phyloP scores from a whole-genome alignment of 495 filamentous ascomycete species.

The Aspergillus nidulans region DNA sequence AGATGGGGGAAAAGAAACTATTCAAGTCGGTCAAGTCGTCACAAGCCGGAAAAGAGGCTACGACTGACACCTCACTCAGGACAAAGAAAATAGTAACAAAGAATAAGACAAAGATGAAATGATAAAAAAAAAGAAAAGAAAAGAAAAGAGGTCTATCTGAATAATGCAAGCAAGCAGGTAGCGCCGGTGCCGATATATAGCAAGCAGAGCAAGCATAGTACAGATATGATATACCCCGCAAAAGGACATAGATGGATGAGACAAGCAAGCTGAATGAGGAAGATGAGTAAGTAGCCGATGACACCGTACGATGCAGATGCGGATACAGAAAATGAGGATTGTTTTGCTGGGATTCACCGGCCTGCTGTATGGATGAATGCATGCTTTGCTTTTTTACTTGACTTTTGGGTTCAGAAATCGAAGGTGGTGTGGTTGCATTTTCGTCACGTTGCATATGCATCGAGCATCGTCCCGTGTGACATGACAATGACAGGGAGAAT shows the following conservation, averaged over 20 bases:
- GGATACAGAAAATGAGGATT: neutral
- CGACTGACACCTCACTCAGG: neutral
- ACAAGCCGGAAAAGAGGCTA: neutral
- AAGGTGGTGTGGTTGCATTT: neutral
- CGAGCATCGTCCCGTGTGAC: neutral
- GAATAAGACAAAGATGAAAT: neutral
- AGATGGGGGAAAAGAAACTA: no score
- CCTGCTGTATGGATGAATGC: neutral
- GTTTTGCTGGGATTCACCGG: neutral
- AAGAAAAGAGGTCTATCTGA: constrained; percentile 1
- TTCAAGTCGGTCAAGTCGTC: neutral
- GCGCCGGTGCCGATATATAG: neutral
- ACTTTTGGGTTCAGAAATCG: neutral
- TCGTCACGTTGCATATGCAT: neutral
- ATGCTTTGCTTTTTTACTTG: neutral
- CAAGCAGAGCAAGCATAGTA: neutral
- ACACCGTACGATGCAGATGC: constrained; percentile 5
- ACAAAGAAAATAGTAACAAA: neutral
- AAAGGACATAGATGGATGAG: neutral
- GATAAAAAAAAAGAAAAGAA: neutral
- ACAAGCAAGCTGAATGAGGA: neutral
- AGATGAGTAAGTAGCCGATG: neutral
- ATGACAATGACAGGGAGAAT: neutral
- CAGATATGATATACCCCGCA: neutral
- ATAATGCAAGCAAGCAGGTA: constrained; percentile 2